Conservation (phyloP, 306 rosid genomes). For the Spatholobus suberectus region DNA sequence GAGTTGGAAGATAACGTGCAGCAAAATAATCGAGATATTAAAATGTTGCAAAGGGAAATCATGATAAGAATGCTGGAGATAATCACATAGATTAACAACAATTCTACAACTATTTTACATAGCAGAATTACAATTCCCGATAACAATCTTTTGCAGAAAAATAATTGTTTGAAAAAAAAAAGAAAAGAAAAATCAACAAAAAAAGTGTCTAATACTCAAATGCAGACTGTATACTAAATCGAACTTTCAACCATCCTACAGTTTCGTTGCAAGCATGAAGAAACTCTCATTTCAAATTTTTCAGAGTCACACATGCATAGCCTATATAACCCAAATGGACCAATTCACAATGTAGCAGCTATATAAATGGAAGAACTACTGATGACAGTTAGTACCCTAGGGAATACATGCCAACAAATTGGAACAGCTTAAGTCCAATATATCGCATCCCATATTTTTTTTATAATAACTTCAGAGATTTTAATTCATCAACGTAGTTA, state of each 20-base stretch:
- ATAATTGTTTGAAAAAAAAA: neutral
- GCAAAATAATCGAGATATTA: slow-evolving; percentile 1
- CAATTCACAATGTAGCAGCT: neutral
- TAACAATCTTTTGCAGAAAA: neutral
- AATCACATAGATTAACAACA: neutral
- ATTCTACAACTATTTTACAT: neutral
- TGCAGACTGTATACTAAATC: neutral
- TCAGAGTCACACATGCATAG: neutral
- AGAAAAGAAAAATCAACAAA: neutral
- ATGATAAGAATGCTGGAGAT: slow-evolving; percentile 8
- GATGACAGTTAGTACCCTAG: neutral
- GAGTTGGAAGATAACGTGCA: slow-evolving; percentile 4
- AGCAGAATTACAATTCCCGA: slow-evolving; percentile 12
- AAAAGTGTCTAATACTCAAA: neutral
- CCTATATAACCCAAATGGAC: neutral
- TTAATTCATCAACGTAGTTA: slow-evolving; percentile 1
- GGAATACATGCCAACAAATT: neutral
- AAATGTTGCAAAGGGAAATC: neutral
- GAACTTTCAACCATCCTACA: slow-evolving; percentile 8
- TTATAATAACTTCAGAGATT: slow-evolving; percentile 6
- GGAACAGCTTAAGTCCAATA: neutral
- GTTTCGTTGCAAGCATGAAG: neutral
- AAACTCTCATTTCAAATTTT: neutral
- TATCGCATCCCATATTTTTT: slow-evolving; percentile 13
- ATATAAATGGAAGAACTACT: neutral